phyloP scores from a whole-genome alignment of 1,284 basidiomycete genomes.

The Moesziomyces parantarcticus region DNA sequence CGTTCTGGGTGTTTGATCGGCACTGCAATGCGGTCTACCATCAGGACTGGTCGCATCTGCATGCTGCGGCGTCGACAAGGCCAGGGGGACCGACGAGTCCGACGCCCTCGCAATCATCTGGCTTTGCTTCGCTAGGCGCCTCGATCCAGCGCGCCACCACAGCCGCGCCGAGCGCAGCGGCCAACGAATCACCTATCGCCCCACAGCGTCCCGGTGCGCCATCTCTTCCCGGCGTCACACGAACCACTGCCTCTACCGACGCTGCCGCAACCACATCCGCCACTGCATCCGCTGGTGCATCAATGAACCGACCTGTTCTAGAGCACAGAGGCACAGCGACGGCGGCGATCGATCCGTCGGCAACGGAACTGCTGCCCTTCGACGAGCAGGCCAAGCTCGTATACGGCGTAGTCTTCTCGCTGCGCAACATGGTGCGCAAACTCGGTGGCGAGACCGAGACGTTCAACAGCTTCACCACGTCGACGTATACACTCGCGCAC shows the following conservation, averaged over 20 bases:
- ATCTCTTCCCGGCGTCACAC: constrained; percentile 44
- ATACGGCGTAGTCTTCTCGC: constrained; percentile 90
- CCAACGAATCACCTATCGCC: constrained; percentile 15
- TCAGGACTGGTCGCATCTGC: constrained; percentile 64
- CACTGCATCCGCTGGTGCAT: constrained; percentile 1
- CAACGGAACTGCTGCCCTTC: constrained; percentile 73
- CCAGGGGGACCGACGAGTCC: constrained; percentile 20
- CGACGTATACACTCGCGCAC: constrained; percentile 90
- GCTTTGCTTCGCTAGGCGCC: constrained; percentile 52
- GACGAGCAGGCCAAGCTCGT: constrained; percentile 98
- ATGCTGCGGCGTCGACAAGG: constrained; percentile 23
- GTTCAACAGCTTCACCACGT: constrained; percentile 90
- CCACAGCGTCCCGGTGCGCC: constrained; percentile 30
- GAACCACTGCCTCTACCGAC: constrained; percentile 5
- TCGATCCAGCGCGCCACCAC: constrained; percentile 52
- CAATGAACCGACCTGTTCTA: background rate
- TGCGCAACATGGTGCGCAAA: constrained; percentile 95
- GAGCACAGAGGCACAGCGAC: constrained; percentile 8
- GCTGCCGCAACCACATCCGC: background rate
- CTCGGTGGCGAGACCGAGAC: constrained; percentile 75
- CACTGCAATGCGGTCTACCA: constrained; percentile 64
- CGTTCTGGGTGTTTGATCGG: constrained; percentile 66
- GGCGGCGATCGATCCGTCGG: constrained; percentile 12
- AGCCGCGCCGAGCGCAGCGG: constrained; percentile 5
- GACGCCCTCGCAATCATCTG: constrained; percentile 38